Evolutionary conservation across 306 rosid genomes (phyloP).

Genomic region (Lupinus albus): DNA sequence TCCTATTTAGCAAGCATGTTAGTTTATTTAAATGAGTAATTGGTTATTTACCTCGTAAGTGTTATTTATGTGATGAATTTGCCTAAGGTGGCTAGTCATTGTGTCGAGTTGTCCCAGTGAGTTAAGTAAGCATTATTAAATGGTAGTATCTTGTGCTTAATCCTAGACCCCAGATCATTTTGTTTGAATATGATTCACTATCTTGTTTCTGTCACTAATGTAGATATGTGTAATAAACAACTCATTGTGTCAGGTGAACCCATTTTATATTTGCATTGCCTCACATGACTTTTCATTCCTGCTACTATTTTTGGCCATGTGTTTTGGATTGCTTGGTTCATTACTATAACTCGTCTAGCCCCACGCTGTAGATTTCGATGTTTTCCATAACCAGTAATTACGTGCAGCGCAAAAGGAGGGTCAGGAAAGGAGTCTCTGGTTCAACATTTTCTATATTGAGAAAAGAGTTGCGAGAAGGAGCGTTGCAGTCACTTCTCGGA

Average conservation of each 20-base stretch:
- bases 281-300: background rate
- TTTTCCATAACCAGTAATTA: slow-evolving; percentile 64
- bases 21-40: slow-evolving; percentile 22
- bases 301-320: background rate
- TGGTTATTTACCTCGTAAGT: slow-evolving; percentile 10
- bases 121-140: slow-evolving; percentile 18
- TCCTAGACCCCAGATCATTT: background rate
- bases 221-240: background rate
- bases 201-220: background rate
- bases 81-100: background rate
- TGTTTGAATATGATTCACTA: background rate
- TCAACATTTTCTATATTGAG: slow-evolving; percentile 69
- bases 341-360: background rate
- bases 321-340: slow-evolving; percentile 28
- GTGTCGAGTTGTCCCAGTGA: slow-evolving; percentile 12
- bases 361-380: slow-evolving; percentile 12
- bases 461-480: slow-evolving; percentile 85
- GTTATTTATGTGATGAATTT: background rate
- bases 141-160: slow-evolving; percentile 8
- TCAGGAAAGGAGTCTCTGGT: slow-evolving; percentile 61
- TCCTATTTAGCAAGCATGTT: slow-evolving; percentile 3
- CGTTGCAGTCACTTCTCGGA: slow-evolving; percentile 72
- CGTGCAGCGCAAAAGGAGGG: slow-evolving; percentile 88
- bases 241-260: background rate
- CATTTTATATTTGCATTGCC: background rate